phyloP scores from a whole-genome alignment of 768 basidiomycete genomes.

The Vararia minispora region DNA sequence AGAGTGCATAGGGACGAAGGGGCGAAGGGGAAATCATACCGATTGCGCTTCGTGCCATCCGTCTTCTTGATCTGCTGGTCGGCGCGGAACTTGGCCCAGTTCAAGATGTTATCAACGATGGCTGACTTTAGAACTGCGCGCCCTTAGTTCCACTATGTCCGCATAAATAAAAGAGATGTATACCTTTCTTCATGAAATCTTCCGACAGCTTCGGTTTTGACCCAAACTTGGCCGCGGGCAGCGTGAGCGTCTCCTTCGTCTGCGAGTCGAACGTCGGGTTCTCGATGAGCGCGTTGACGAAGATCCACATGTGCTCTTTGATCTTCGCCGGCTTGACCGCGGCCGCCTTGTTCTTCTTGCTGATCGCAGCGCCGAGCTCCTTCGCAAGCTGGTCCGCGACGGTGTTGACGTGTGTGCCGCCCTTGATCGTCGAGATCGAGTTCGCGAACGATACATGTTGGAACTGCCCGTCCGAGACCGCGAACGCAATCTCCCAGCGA shows the following conservation, averaged over 20 bases:
- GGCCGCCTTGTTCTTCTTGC: constrained; percentile 98
- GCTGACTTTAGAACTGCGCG: constrained; percentile 70
- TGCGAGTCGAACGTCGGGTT: constrained; percentile 99
- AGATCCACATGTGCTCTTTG: constrained; percentile 98
- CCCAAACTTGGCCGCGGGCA: constrained; percentile 82
- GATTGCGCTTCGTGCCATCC: constrained; percentile 80
- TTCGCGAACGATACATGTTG: constrained; percentile 97
- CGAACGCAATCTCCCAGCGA: constrained; percentile 94
- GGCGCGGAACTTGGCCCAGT: constrained; percentile 96
- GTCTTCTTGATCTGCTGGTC: constrained; percentile 95
- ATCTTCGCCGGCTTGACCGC: constrained; percentile 87
- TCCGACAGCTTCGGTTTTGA: constrained; percentile 77
- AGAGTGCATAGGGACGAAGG: not conserved
- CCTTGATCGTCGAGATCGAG: constrained; percentile 92
- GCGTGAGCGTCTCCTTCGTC: constrained; percentile 91
- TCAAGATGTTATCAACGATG: constrained; percentile 84
- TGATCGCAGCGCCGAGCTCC: constrained; percentile 65
- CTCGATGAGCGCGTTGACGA: constrained; percentile 91
- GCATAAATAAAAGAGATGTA: not conserved
- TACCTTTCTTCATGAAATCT: constrained; percentile 95
- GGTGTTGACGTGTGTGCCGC: constrained; percentile 83
- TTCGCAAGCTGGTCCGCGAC: constrained; percentile 88
- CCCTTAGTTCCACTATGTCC: not conserved
- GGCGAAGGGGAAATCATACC: constrained; percentile 33
- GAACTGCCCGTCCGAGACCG: constrained; percentile 84